Base-by-base conservation (phyloP, 768 basidiomycete genomes). In the Boletus tomentosulus region DNA sequence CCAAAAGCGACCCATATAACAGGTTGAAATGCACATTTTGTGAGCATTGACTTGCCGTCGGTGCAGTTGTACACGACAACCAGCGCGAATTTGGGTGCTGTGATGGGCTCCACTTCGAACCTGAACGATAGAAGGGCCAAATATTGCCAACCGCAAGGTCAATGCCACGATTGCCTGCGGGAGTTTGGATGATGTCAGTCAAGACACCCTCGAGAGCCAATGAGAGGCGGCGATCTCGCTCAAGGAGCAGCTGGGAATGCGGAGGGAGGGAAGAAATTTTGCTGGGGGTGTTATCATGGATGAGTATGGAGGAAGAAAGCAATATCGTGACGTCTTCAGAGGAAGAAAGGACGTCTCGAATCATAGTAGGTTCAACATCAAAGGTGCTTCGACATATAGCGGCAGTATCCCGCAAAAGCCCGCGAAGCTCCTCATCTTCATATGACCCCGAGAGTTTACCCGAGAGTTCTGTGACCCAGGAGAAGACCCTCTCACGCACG, bases 11-110 rank as follows among this genome's bases (percentile, higher is more conserved):
- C 12, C 78, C 78, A 16, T 67, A 58, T 3, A 79, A 55, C 1
- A 80, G 33, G 50, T 82, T 73, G 19, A 76, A 62, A 46, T 73
- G 67, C 6, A 80, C 65, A 19, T n/a, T 45, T 44, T 73, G 72
- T 19, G 60, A 54, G 33, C 37, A 22, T 50, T 37, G 43, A 7
- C 30, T 60, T 53, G 13, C 39, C 54, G 47, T 45, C 1, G 51
- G 9, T 6, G 51, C 43, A 0, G 76, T 70, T 16, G 24, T 44
- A 16, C 62, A 66, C 8, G 41, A 51, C 12, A 73, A 8, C 72
- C 74, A 74, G 13, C 63, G 66, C 6, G 64, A 54, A 39, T 60
- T 64, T 2, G 69, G 63, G 22, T 11, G 3, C 3, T 25, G 43
- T 16, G 64, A 22, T 13, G 28, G 44, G 0, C n/a, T 28, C 74